A percentile compares a stretch with the other conserved stretches of the same genome.
phyloP scores from a whole-genome alignment of 2,329 filamentous ascomycete genomes.

The Aspergillus caelatus region DNA sequence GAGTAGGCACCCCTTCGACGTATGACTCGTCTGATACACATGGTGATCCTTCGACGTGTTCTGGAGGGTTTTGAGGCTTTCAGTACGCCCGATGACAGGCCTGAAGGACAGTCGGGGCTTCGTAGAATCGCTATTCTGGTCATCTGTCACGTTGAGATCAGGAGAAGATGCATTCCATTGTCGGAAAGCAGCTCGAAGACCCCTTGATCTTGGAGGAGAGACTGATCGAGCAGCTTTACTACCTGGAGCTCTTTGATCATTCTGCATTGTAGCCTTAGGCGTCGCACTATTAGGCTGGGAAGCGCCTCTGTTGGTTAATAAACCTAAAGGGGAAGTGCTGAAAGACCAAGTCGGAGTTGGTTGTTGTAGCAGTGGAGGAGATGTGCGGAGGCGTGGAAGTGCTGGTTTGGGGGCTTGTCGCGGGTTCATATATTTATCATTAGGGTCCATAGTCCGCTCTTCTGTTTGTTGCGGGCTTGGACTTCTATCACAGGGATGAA shows the following conservation, averaged over 20 bases:
- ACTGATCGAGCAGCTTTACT: constrained; percentile 38
- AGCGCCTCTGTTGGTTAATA: constrained; percentile 30
- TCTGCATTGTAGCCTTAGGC: constrained; percentile 18
- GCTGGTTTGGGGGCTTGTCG: constrained; percentile 58
- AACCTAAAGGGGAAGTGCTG: constrained; percentile 29
- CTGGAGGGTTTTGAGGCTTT: background rate
- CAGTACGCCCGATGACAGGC: background rate
- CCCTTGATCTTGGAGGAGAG: constrained; percentile 40
- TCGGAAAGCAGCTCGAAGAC: constrained; percentile 41
- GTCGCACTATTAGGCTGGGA: constrained; percentile 40
- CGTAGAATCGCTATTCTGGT: constrained; percentile 7
- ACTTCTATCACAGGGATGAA: constrained; percentile 66
- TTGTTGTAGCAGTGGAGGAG: constrained; percentile 36
- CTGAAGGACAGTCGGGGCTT: background rate
- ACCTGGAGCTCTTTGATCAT: constrained; percentile 21
- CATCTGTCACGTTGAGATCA: constrained; percentile 14
- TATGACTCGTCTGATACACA: background rate
- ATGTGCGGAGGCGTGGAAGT: constrained; percentile 49
- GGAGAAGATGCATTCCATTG: constrained; percentile 35
- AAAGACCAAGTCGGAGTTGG: constrained; percentile 29
- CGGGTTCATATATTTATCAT: constrained; percentile 73
- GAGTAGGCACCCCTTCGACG: background rate
- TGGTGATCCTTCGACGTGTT: background rate
- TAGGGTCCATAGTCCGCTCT: constrained; percentile 75
- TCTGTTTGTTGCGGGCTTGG: constrained; percentile 62